phyloP scores from a whole-genome alignment of 768 basidiomycete species.

The Termitomyces sp. region DNA sequence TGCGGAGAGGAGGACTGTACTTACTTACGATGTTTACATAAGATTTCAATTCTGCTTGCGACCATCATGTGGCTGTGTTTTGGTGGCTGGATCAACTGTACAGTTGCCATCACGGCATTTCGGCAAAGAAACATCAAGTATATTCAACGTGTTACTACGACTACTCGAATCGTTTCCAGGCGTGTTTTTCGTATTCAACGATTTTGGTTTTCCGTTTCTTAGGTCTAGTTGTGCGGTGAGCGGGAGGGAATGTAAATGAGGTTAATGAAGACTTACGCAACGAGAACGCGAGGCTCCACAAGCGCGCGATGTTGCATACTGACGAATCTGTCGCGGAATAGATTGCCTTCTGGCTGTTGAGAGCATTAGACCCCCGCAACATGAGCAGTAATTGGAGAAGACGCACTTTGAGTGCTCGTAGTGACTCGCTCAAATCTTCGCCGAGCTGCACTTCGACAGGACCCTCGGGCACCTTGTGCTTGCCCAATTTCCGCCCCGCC shows the following conservation, averaged over 20 bases:
- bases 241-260: neutral
- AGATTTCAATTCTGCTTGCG: neutral
- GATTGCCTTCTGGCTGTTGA: slow-evolving; percentile 83
- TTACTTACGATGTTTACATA: slow-evolving; percentile 16
- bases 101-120: slow-evolving; percentile 8
- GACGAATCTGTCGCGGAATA: slow-evolving; percentile 85
- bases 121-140: too few relatives aligned
- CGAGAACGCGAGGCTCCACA: slow-evolving; percentile 80
- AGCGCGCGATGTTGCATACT: slow-evolving; percentile 87
- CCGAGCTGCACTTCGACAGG: slow-evolving; percentile 84
- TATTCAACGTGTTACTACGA: neutral
- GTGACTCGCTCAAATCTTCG: slow-evolving; percentile 83
- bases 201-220: slow-evolving; percentile 47
- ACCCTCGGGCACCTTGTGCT: slow-evolving; percentile 66
- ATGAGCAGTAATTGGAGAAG: neutral
- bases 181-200: slow-evolving; percentile 75
- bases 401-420: slow-evolving; percentile 79
- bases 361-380: neutral
- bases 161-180: slow-evolving; percentile 71
- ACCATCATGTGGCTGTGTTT: slow-evolving; percentile 14
- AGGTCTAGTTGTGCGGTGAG: slow-evolving; percentile 31
- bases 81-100: slow-evolving; percentile 17
- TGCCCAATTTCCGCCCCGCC: slow-evolving; percentile 75
- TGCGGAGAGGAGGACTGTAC: slow-evolving; percentile 16
- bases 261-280: slow-evolving; percentile 48